Evolutionary conservation across 192 early-diverging fungal genomes (phyloP).

Genomic region (Entomortierella beljakovae): DNA sequence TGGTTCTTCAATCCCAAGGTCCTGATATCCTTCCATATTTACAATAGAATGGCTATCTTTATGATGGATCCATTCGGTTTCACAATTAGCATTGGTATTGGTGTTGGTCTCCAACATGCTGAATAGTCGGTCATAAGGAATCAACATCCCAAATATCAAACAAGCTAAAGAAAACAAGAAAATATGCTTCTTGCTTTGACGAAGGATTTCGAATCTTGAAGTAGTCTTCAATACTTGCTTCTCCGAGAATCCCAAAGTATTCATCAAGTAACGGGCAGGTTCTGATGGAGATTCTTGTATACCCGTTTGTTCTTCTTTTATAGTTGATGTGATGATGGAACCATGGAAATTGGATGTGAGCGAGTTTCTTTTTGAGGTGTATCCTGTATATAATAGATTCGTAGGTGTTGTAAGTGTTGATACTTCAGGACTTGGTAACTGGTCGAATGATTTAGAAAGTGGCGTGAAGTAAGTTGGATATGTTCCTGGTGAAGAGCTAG

Average conservation of each 20-base stretch:
- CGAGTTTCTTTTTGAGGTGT: constrained; percentile 23
- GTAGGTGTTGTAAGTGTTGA: neutral
- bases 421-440: constrained; percentile 2
- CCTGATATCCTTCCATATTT: neutral
- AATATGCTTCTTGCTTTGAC: constrained; percentile 1
- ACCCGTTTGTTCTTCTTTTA: constrained; percentile 14
- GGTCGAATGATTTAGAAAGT: constrained; percentile 2
- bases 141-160: constrained; percentile 18
- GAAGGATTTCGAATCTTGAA: neutral
- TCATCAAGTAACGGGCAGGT: neutral
- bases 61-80: neutral
- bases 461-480: constrained; percentile 27
- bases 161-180: constrained; percentile 20
- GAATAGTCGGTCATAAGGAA: constrained; percentile 7
- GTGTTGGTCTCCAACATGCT: neutral
- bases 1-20: neutral
- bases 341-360: constrained; percentile 1
- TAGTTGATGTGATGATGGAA: constrained; percentile 18
- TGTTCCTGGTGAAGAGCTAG: constrained; percentile 12
- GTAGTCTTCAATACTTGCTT: neutral
- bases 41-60: too few species aligned
- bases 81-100: neutral
- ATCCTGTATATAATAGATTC: neutral
- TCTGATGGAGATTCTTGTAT: neutral
- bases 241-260: neutral